Base-by-base conservation (phyloP, 192 early-diverging fungal species). In the Coemansia sp. region DNA sequence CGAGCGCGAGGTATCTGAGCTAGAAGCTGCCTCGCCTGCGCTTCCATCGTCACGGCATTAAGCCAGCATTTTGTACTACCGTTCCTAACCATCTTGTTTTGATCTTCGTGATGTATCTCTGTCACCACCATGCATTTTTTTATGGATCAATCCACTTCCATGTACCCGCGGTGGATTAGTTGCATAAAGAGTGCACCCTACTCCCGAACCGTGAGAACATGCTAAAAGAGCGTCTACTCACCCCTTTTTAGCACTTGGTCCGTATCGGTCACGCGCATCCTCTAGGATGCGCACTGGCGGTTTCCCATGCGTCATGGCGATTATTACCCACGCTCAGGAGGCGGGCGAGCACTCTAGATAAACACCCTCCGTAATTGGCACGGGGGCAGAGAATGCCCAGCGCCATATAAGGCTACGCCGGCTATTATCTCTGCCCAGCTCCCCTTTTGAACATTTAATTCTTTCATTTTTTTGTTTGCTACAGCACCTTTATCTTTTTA, bases 1-100 rank as follows among this genome's bases (percentile, higher is more conserved):
- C 11, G 77, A 79, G 72, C 72, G 72, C 62, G 70, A 66, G 16
- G 72, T 66, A 5, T 20, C 66, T n/a, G 45, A 66, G 24, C 58
- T 73, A 11, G 74, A 77, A 39, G 39, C 61, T 24, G 55, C 57
- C 0, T 50, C 48, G 48, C 48, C 48, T 24, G 23, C 24, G 23
- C 10, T 45, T 21, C 43, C 23, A 13, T 26, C 23, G 11, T 50
- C 48, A 36, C 62, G 35, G 35, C 28, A 34, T 26, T 45, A 63
- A 7, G 37, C 43, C 18, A 16, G 28, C 14, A 13, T 34, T 50
- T 14, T 26, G 23, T 50, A 23, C 3, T 11, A 5, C 3, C 5
- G 21, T 14, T 26, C 21, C 21, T 26, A 45, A n/a, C 3, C 13
- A 21, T 46, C 11, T 10, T n/a, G n/a, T 26, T 50, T 24, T 26